These are phyloP conservation scores for Ramularia collo-cygni DNA, from an alignment of 2,329 filamentous ascomycete genomes.

Conservation along the genomic window DNA sequence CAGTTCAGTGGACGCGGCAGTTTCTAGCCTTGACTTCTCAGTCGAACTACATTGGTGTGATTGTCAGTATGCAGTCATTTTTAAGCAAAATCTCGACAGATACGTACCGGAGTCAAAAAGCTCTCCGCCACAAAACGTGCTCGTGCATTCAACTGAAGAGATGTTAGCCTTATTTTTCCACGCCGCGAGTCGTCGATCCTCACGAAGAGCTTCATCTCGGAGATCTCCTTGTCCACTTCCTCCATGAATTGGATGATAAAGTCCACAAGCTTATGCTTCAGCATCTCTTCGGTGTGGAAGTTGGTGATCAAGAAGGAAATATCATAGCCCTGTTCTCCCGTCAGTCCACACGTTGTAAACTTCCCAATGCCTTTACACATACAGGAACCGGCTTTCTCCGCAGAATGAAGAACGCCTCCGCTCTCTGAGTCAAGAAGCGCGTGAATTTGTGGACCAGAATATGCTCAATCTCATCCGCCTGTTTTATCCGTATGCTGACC, in stretches of 20 bases:
- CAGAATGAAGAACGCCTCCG: constrained; percentile 94
- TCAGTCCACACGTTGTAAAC: constrained; percentile 10
- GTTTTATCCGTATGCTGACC: constrained; percentile 98
- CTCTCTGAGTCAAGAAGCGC: constrained; percentile 88
- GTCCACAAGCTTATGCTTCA: constrained; percentile 98
- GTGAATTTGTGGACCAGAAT: constrained; percentile 99
- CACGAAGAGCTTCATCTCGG: constrained; percentile 99
- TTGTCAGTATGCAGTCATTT: background rate
- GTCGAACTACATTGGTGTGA: constrained; percentile 21
- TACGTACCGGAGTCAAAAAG: constrained; percentile 84
- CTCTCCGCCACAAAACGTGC: constrained; percentile 97
- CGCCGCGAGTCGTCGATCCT: constrained; percentile 31
- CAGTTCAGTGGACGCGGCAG: too few relatives aligned
- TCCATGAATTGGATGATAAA: constrained; percentile 99
- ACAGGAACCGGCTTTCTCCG: constrained; percentile 93
- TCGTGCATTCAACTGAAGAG: constrained; percentile 75
- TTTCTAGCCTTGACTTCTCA: constrained; percentile 3
- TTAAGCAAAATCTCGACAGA: too few relatives aligned
- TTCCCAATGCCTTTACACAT: constrained; percentile 21
- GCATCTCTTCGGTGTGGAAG: constrained; percentile 96
- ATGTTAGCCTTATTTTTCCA: constrained; percentile 24
- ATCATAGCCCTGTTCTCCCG: constrained; percentile 69
- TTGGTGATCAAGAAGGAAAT: constrained; percentile 99
- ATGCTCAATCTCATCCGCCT: constrained; percentile 97
- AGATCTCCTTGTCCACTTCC: constrained; percentile 99